Evolutionary conservation across 352 stramenopile genomes (phyloP).

Genomic region (Phytophthora pini): DNA sequence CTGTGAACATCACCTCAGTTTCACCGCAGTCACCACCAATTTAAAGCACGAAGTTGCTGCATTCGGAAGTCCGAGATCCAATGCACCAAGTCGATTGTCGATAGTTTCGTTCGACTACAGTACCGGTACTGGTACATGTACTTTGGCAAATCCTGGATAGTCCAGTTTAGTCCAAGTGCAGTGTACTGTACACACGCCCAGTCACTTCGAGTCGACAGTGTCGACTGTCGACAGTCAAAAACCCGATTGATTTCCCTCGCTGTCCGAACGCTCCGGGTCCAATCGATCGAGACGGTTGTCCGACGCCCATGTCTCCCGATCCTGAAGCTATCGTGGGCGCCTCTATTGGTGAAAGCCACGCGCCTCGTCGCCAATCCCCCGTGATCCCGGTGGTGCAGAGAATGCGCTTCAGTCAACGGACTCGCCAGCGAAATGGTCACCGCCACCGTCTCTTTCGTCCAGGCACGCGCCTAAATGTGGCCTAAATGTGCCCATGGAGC

Average conservation of each 20-base stretch:
- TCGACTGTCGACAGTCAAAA: not conserved
- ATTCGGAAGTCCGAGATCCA: no score
- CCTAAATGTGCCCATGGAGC: not conserved
- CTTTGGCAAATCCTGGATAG: no score
- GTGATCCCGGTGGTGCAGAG: conserved; percentile 21
- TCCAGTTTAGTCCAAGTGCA: no score
- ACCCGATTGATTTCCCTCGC: not conserved
- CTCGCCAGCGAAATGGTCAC: not conserved
- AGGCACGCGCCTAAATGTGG: conserved; percentile 4
- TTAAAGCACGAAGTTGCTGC: no score
- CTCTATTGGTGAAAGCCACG: conserved; percentile 40
- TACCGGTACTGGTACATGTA: no score
- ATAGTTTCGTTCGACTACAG: no score
- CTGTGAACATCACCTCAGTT: not conserved
- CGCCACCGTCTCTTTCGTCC: conserved; percentile 6
- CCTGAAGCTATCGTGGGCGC: conserved; percentile 16
- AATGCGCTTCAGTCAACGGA: conserved; percentile 1
- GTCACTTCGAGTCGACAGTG: not conserved
- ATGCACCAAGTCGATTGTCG: no score
- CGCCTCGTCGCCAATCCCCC: conserved; percentile 17
- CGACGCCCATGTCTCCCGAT: conserved; percentile 21
- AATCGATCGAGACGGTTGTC: conserved; percentile 5
- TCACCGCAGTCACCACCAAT: not conserved
- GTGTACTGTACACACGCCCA: no score
- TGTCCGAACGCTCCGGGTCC: conserved; percentile 13